Conservation (phyloP, 129 eudicot genomes). For the Arctium minus region DNA sequence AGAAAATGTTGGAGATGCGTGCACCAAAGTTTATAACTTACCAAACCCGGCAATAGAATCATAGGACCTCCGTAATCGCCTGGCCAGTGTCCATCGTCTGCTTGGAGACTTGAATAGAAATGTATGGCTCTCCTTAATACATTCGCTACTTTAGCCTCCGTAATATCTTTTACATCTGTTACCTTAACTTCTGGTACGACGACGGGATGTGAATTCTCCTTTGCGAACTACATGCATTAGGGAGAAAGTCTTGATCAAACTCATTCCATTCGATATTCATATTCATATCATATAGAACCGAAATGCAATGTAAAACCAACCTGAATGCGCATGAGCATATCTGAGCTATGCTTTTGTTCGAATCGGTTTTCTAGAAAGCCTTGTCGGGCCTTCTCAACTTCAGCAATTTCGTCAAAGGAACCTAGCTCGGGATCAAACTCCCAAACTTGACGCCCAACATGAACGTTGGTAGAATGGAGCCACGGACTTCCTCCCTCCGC, state of each 20-base stretch:
- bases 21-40: not conserved
- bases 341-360: not conserved
- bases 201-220: not conserved
- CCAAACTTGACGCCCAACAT: conserved; percentile 3
- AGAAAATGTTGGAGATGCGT: not conserved
- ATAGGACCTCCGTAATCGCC: conserved; percentile 36
- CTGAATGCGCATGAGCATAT: not conserved
- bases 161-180: not conserved
- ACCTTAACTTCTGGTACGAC: not conserved
- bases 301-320: not conserved
- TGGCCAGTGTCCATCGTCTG: conserved; percentile 42
- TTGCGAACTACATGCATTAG: not conserved
- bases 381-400: not conserved
- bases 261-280: not conserved
- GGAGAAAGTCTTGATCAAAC: not conserved
- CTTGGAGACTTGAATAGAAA: conserved; percentile 29
- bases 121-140: conserved; percentile 16
- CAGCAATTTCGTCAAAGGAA: not conserved
- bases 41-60: conserved; percentile 34
- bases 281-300: not conserved
- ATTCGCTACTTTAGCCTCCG: conserved; percentile 4
- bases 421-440: conserved; percentile 3
- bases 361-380: not conserved
- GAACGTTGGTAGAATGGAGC: not conserved
- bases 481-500: not conserved